Evolutionary conservation across 148 eudicot species (phyloP).

Genomic region (Chenopodium formosanum): DNA sequence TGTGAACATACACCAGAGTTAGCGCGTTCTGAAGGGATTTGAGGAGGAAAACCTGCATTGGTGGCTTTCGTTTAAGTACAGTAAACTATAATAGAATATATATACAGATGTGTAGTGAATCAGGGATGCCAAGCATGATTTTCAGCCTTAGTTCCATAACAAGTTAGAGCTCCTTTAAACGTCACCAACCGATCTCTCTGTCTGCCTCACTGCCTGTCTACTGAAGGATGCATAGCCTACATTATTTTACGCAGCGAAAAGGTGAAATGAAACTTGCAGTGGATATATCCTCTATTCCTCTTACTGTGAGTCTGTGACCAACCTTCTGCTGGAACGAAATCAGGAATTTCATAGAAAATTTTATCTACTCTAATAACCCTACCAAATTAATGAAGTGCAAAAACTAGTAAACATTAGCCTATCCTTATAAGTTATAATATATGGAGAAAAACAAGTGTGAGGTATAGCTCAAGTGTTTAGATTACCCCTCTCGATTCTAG

Average conservation of each 20-base stretch:
- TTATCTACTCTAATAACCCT: no score
- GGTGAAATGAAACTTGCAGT: neutral
- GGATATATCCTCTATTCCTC: neutral
- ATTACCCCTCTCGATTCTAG: no score
- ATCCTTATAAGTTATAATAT: no score
- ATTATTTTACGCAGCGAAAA: neutral
- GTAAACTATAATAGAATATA: no score
- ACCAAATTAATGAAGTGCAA: no score
- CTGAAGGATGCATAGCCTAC: neutral
- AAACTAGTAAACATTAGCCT: no score
- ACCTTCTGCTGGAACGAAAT: neutral
- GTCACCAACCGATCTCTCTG: no score
- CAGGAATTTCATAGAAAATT: neutral
- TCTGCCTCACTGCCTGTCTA: neutral
- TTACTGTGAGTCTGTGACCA: no score
- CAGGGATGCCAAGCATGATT: neutral
- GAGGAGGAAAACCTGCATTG: neutral
- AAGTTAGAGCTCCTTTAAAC: neutral
- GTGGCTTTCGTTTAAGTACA: neutral
- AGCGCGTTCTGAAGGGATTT: neutral
- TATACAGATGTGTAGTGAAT: neutral
- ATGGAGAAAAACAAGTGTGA: no score
- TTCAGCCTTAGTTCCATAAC: neutral
- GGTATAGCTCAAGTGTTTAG: no score
- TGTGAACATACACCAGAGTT: neutral